A percentile compares a stretch with the other conserved stretches of the same genome.
phyloP scores from a whole-genome alignment of 208 protist genomes.

The Crithidia bombi region DNA sequence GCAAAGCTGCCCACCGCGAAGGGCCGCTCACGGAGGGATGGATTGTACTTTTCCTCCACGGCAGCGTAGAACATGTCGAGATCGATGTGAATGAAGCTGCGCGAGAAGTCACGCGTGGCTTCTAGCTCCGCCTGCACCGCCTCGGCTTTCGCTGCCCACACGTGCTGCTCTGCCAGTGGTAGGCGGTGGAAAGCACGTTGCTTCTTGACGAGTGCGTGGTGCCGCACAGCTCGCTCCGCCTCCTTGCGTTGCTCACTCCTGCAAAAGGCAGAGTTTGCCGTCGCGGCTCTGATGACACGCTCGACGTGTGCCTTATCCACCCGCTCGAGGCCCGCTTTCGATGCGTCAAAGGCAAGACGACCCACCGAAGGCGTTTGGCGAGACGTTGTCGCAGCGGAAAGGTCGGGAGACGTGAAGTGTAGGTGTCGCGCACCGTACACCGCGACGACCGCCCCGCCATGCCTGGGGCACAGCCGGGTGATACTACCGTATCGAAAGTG shows the following conservation, averaged over 20 bases:
- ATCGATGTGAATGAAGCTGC: constrained; percentile 69
- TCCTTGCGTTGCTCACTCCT: constrained; percentile 49
- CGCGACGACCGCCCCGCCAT: too few species aligned
- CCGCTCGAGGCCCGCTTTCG: constrained; percentile 57
- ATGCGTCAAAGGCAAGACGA: constrained; percentile 38
- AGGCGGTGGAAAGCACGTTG: constrained; percentile 27
- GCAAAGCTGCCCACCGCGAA: constrained; percentile 90
- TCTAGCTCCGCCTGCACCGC: constrained; percentile 40
- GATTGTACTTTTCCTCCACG: constrained; percentile 86
- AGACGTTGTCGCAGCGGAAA: background rate
- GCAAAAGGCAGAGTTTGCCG: constrained; percentile 57
- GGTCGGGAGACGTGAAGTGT: background rate
- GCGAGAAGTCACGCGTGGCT: constrained; percentile 44
- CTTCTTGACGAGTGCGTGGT: constrained; percentile 28
- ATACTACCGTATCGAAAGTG: too few species aligned
- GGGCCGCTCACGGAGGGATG: constrained; percentile 70
- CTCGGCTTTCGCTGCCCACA: constrained; percentile 19
- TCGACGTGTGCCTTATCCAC: constrained; percentile 67
- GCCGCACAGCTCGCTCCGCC: constrained; percentile 24
- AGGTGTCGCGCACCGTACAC: too few species aligned
- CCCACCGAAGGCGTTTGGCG: background rate
- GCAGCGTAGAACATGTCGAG: constrained; percentile 94
- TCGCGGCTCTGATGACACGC: constrained; percentile 46
- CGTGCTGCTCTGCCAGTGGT: constrained; percentile 17
- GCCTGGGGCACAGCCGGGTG: too few species aligned